A percentile compares a stretch with the other conserved stretches of the same genome.
phyloP scores from a whole-genome alignment of 2,329 filamentous ascomycete genomes.

The Juglanconis sp. region DNA sequence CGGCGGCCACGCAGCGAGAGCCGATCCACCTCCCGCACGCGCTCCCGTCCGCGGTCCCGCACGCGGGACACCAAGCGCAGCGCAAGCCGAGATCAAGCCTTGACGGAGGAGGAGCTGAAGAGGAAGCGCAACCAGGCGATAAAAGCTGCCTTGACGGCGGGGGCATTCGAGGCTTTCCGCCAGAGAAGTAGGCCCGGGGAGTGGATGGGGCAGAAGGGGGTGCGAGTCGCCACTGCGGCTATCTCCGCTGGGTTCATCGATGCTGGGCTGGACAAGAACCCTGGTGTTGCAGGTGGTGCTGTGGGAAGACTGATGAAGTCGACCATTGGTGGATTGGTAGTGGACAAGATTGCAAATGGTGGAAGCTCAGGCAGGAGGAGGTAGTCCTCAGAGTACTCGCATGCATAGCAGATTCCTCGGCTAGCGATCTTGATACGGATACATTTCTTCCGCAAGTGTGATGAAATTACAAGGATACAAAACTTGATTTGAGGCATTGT shows the following conservation, averaged over 20 bases:
- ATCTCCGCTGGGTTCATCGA: constrained; percentile 26
- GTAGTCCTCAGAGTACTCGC: not conserved
- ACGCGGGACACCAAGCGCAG: not conserved
- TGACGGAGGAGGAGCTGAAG: constrained; percentile 2
- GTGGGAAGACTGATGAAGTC: constrained; percentile 20
- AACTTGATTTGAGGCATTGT: too few relatives aligned
- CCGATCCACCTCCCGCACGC: not conserved
- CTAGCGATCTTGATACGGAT: too few relatives aligned
- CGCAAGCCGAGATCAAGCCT: not conserved
- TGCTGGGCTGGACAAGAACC: constrained; percentile 18
- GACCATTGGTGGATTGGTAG: constrained; percentile 23
- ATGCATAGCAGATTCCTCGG: too few relatives aligned
- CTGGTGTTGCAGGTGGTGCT: constrained; percentile 20
- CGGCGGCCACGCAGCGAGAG: constrained; percentile 8
- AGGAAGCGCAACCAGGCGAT: constrained; percentile 21
- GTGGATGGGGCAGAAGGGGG: constrained; percentile 17
- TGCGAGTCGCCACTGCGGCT: constrained; percentile 26
- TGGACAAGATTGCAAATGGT: constrained; percentile 27
- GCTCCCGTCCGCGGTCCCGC: not conserved
- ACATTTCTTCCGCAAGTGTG: too few relatives aligned
- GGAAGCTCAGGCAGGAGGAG: not conserved
- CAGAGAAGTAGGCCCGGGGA: constrained; percentile 19
- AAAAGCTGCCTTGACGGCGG: constrained; percentile 24
- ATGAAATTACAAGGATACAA: too few relatives aligned
- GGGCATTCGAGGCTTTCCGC: constrained; percentile 23